Base-by-base conservation (phyloP, 2,329 filamentous ascomycete species). In the Spiromastix sp. region DNA sequence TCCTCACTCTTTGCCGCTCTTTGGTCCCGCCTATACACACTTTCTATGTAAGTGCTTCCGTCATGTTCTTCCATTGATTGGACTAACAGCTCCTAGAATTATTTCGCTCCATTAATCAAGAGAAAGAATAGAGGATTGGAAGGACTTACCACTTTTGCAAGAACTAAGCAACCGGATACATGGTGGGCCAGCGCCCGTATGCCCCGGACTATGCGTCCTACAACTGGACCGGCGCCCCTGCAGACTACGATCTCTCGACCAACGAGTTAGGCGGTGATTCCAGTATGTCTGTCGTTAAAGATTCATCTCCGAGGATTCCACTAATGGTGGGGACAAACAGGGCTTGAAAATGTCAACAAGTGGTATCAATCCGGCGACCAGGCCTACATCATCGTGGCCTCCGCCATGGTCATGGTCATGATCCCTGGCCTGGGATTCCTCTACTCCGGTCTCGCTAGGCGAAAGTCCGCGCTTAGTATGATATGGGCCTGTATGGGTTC, bases 401-500 rank as follows among this genome's bases (percentile, higher is more conserved):
- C 87, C 42, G 87, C 84, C 57, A 93, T 96, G 81, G 89, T 96
- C 46, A 66, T 96, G 66, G 67, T 95, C 64, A 98, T 96, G 91
- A 72, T 96, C 19, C 91, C 91, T 19, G 91, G 91, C 51, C 87
- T 98, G 50, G 87, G 85, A 37, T 95, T 98, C 64, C 77, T 98
- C 46, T 98, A 98, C 68, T 95, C 89, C 9, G 91, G 91, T 48
- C 80, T 96, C 47, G 89, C 91, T n/a, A 81, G 91, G 47, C 78
- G 91, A 70, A 98, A 98, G 70, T 96, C 91, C 4, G 91, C 91
- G 19, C 74, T 98, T 28, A 94, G 86, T 45, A 81, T 96, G 70
- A 91, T 98, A 54, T 96, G 87, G 85, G 86, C 89, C 10, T 86
- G 82, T 65, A 93, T 98, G 84, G 89, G 82, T 59, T 91, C 86